Conservation (phyloP, 108 stramenopile species). For the Cyclotella kingstonii region DNA sequence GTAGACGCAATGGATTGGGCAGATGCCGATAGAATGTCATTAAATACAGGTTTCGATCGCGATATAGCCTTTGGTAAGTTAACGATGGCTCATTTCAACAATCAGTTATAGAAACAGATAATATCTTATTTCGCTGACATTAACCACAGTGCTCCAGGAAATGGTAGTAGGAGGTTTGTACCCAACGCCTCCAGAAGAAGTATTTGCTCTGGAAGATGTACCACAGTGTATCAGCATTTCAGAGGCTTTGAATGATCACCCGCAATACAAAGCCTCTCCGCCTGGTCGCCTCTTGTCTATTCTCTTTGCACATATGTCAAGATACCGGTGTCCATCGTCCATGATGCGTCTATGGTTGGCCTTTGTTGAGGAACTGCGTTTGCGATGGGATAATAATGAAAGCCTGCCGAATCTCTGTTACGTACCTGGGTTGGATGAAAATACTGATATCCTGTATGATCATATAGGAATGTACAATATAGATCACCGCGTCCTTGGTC, state of each 20-base stretch:
- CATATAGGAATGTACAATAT: constrained; percentile 14
- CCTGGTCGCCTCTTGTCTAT: constrained; percentile 82
- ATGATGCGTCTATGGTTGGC: constrained; percentile 74
- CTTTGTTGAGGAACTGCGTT: constrained; percentile 71
- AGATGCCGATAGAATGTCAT: constrained; percentile 30
- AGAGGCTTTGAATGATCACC: neutral
- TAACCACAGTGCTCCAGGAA: constrained; percentile 12
- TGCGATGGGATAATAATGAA: constrained; percentile 70
- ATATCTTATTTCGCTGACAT: neutral
- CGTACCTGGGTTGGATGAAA: constrained; percentile 65
- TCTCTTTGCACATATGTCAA: constrained; percentile 79
- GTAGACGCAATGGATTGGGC: constrained; percentile 84
- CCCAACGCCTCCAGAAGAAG: constrained; percentile 58
- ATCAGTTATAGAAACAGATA: neutral
- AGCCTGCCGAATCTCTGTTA: constrained; percentile 72
- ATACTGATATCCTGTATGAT: neutral
- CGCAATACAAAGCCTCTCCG: constrained; percentile 61
- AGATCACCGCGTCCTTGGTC: constrained; percentile 37
- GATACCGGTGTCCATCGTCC: constrained; percentile 63
- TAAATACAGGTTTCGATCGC: constrained; percentile 24
- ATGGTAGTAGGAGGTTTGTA: constrained; percentile 32
- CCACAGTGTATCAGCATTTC: neutral
- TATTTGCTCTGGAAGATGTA: constrained; percentile 20
- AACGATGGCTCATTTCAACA: neutral
- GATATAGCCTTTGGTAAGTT: constrained; percentile 19